phyloP scores from a whole-genome alignment of 768 basidiomycete species.

The Cystobasidiopsis lactophilus region DNA sequence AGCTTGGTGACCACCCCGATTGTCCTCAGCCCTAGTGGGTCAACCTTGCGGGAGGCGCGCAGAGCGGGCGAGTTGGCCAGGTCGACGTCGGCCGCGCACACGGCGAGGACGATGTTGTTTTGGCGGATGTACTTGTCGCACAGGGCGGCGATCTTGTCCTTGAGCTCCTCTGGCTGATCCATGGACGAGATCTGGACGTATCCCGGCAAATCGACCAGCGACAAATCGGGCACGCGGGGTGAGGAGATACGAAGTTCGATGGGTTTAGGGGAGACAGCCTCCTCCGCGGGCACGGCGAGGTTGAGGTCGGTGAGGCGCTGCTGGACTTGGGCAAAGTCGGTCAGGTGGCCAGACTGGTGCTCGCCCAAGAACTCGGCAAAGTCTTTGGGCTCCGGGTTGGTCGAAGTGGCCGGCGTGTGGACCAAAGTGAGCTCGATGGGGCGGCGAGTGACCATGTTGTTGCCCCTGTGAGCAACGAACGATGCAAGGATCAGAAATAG shows the following conservation, averaged over 20 bases:
- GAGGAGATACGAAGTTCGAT: constrained; percentile 95
- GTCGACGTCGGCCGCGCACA: constrained; percentile 96
- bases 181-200: constrained; percentile 86
- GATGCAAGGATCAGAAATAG: too few species aligned
- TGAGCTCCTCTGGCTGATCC: constrained; percentile 85
- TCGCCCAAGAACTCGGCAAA: constrained; percentile 88
- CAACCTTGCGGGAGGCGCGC: constrained; percentile 74
- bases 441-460: constrained; percentile 97
- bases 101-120: constrained; percentile 97
- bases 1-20: constrained; percentile 98
- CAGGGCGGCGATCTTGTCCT: constrained; percentile 67
- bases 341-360: constrained; percentile 58
- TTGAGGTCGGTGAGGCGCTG: constrained; percentile 84
- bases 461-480: constrained; percentile 44
- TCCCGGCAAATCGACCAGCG: constrained; percentile 88
- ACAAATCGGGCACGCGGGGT: constrained; percentile 85
- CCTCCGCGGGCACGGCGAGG: constrained; percentile 65
- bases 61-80: constrained; percentile 92
- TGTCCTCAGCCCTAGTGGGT: constrained; percentile 80
- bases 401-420: constrained; percentile 50
- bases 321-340: constrained; percentile 78
- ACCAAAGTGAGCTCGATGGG: constrained; percentile 95
- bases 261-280: constrained; percentile 80
- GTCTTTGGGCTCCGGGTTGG: constrained; percentile 37
- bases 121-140: constrained; percentile 98